These are phyloP conservation scores for Ceratobasidium sp. DNA, from an alignment of 1,284 basidiomycete species.

Conservation along the genomic window DNA sequence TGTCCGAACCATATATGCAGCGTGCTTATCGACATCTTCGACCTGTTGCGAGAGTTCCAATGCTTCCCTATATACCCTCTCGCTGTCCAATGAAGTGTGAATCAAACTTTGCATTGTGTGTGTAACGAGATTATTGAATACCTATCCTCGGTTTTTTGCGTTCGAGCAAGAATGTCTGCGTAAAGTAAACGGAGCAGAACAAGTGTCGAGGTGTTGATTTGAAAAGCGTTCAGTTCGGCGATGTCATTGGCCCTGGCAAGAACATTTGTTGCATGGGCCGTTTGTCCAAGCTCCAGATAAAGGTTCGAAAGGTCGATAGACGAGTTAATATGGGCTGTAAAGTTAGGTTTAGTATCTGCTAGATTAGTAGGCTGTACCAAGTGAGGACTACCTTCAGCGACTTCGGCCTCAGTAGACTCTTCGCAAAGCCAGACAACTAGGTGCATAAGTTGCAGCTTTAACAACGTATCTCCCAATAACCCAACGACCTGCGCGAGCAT, in stretches of 20 bases:
- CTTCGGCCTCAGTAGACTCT: constrained; percentile 54
- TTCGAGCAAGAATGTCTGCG: constrained; percentile 68
- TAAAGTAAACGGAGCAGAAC: constrained; percentile 69
- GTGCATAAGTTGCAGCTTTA: constrained; percentile 55
- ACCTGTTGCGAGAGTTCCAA: constrained; percentile 46
- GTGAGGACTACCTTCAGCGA: constrained; percentile 60
- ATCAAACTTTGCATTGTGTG: constrained; percentile 9
- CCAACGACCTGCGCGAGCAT: constrained; percentile 72
- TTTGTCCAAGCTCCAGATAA: constrained; percentile 78
- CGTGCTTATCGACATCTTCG: constrained; percentile 56
- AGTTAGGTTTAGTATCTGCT: background rate
- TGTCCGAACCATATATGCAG: constrained; percentile 64
- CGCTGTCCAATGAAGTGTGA: constrained; percentile 5
- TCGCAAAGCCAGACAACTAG: constrained; percentile 64
- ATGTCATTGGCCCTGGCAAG: constrained; percentile 55
- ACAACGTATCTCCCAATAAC: constrained; percentile 59
- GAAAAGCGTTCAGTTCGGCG: constrained; percentile 50
- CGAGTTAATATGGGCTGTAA: constrained; percentile 66
- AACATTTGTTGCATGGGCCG: constrained; percentile 67
- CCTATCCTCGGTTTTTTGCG: constrained; percentile 70
- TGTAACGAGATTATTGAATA: constrained; percentile 46
- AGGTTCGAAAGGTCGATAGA: constrained; percentile 78
- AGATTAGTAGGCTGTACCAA: constrained; percentile 5
- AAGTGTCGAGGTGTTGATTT: constrained; percentile 52
- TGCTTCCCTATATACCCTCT: constrained; percentile 36